Evolutionary conservation across 2,329 filamentous ascomycete genomes (phyloP).

Genomic region (Calonectria henricotiae): DNA sequence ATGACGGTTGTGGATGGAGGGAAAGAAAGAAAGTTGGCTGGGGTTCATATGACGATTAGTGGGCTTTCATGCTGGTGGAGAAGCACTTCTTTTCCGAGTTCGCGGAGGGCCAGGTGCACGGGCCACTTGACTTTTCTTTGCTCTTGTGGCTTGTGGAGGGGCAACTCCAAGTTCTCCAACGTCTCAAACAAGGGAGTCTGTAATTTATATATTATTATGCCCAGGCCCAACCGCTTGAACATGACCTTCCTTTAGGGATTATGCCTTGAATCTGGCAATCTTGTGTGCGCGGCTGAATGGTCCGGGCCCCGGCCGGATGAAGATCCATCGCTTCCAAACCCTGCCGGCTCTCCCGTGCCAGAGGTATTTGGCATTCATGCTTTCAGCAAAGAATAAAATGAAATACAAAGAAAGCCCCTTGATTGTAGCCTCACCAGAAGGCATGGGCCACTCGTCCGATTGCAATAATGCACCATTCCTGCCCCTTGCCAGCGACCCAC

Average conservation of each 20-base stretch:
- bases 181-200: background rate
- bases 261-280: conserved; percentile 13
- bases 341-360: background rate
- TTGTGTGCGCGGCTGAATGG: conserved; percentile 9
- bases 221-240: background rate
- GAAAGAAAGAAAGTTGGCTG: conserved; percentile 48
- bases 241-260: background rate
- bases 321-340: conserved; percentile 3
- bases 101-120: conserved; percentile 45
- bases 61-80: conserved; percentile 51
- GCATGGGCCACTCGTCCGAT: conserved; percentile 3
- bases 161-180: conserved; percentile 33
- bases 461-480: background rate
- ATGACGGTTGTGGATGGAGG: conserved; percentile 53
- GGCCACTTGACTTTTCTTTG: conserved; percentile 44
- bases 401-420: background rate
- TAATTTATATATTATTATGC: conserved; percentile 19
- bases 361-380: conserved; percentile 5
- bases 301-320: background rate
- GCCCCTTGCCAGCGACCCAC: background rate
- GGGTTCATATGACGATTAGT: conserved; percentile 53
- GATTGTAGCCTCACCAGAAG: conserved; percentile 2
- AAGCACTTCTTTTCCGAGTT: conserved; percentile 50
- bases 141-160: conserved; percentile 5
- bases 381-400: background rate